Percentiles rank a stretch among this genome's conserved stretches.
Evolutionary conservation across 2,329 filamentous ascomycete genomes (phyloP).

Genomic region (Teratosphaeria viscida): DNA sequence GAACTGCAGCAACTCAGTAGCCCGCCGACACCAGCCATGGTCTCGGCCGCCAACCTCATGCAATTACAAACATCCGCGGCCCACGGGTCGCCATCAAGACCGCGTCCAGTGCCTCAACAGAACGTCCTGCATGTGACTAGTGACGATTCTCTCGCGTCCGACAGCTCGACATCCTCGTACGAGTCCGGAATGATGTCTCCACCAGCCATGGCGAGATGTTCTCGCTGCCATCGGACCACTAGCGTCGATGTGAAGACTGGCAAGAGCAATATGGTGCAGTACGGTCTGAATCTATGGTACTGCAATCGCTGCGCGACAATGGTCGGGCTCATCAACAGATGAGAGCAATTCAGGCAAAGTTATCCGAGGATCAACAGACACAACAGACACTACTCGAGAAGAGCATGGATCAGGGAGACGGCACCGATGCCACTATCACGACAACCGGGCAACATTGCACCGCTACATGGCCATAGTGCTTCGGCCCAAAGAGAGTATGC

Average conservation of each 20-base stretch:
- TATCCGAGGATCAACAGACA: background rate
- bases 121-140: slow-evolving; percentile 24
- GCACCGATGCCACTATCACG: background rate
- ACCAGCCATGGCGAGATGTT: slow-evolving; percentile 23
- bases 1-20: background rate
- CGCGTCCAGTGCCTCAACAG: slow-evolving; percentile 21
- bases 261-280: slow-evolving; percentile 27
- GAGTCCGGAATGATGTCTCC: slow-evolving; percentile 11
- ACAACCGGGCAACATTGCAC: no score
- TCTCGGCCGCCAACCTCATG: slow-evolving; percentile 13
- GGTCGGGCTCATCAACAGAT: slow-evolving; percentile 24
- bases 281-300: slow-evolving; percentile 29
- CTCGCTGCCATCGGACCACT: slow-evolving; percentile 25
- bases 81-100: slow-evolving; percentile 16
- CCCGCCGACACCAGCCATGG: background rate
- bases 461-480: background rate
- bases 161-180: slow-evolving; percentile 5
- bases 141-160: slow-evolving; percentile 19
- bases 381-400: background rate
- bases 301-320: slow-evolving; percentile 26
- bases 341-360: slow-evolving; percentile 4
- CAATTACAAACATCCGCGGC: slow-evolving; percentile 24
- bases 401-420: background rate
- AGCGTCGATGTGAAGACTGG: slow-evolving; percentile 24
- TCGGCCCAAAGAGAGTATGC: no score